Percentiles rank a stretch among this genome's conserved stretches.
These are phyloP conservation scores for Leccinum uliginosum DNA, from an alignment of 768 basidiomycete genomes.

Conservation along the genomic window DNA sequence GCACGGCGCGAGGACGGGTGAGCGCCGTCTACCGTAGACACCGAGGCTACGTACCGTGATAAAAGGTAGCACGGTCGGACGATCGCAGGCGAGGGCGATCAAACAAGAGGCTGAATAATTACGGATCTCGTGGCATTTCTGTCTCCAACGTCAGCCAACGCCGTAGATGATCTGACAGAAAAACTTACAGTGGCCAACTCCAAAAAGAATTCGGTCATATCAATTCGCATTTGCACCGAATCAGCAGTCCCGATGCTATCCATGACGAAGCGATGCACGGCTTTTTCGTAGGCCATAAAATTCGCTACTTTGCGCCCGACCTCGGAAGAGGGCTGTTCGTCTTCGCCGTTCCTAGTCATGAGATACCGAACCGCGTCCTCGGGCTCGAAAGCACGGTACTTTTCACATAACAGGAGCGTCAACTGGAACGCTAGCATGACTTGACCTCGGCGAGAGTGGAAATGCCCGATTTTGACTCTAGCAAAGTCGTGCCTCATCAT, in stretches of 20 bases:
- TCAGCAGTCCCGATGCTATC: constrained; percentile 23
- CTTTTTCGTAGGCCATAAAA: constrained; percentile 34
- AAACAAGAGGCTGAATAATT: constrained; percentile 43
- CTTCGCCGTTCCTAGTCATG: constrained; percentile 30
- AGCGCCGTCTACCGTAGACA: not conserved
- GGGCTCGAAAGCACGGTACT: constrained; percentile 39
- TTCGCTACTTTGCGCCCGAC: constrained; percentile 24
- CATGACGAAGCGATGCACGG: constrained; percentile 43
- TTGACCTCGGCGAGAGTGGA: constrained; percentile 34
- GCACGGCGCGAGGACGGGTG: not conserved
- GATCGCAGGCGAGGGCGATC: constrained; percentile 41
- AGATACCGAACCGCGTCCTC: constrained; percentile 41
- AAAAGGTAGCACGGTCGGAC: constrained; percentile 33
- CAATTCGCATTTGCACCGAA: constrained; percentile 18
- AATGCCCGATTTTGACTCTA: constrained; percentile 29
- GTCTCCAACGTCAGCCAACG: constrained; percentile 2
- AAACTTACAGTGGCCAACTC: constrained; percentile 39
- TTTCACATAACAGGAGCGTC: constrained; percentile 35
- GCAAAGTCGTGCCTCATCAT: constrained; percentile 28
- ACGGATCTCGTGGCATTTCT: constrained; percentile 43
- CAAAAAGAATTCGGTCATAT: constrained; percentile 40
- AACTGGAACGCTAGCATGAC: constrained; percentile 45
- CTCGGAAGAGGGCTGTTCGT: constrained; percentile 24
- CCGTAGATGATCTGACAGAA: not conserved
- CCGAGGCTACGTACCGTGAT: constrained; percentile 15